Evolutionary conservation across 2,329 filamentous ascomycete genomes (phyloP), one percentile per base, ranked within the genome.

Genomic region (Byssochlamys sp.): DNA sequence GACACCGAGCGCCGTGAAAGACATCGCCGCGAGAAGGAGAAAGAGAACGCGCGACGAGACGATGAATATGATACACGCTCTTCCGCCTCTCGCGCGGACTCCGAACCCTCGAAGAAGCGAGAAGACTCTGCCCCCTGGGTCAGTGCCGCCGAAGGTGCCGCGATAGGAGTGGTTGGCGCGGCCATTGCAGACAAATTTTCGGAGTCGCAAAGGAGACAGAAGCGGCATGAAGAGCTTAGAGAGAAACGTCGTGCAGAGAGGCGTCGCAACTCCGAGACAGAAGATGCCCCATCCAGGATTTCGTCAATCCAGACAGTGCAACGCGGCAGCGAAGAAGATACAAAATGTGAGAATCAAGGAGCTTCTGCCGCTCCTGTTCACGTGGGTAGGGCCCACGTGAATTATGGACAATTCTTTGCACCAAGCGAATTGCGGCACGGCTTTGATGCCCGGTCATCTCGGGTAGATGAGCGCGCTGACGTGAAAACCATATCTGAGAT

Each of bases 141-240:
- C 53, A 66, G 65, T 26, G 65, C 69, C 53, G 78, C 78, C n/a
- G 73, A 78, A 12, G 78, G 78, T 29, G 80, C 77, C 26, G 78
- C 78, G 9, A 71, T 80, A 24, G 79, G 79, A 12, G 79, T 78
- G 48, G 72, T 77, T 45, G 77, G 75, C 51, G 73, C 78, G 53
- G 73, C 75, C 14, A 72, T 75, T 11, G 69, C 66, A 49, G 68
- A 66, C 49, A 64, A 64, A 54, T 58, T 57, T 4, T 63, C 71
- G 4, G 62, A 64, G 27, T 70, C 65, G 31, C 68, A 69, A 62
- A 62, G 62, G 39, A 71, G 63, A 45, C 67, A 65, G 59, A 69
- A 66, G 52, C 71, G 72, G 25, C 70, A 71, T 53, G 68, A 67
- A 39, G 70, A 73, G 35, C 67, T 67, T 39, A 69, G 69, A 27